Evolutionary conservation across 2,329 filamentous ascomycete genomes (phyloP), one percentile per base, ranked within the genome.

Genomic region (Didymella exigua): DNA sequence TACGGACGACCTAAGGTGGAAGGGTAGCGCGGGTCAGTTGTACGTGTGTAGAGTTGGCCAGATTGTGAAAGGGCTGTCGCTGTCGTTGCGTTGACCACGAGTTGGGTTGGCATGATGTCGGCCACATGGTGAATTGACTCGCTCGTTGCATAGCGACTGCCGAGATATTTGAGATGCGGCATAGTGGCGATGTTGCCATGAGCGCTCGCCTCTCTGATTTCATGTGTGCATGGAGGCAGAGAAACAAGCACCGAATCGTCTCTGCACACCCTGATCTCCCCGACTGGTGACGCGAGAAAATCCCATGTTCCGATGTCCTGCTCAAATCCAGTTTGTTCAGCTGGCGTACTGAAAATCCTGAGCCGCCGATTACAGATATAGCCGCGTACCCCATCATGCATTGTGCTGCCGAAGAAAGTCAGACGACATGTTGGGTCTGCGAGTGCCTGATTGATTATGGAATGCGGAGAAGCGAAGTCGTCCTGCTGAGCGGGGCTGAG

Each of bases 11-110:
- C 70, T 1, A 70, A 49, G 33, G 60, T 63, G 16, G 59, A 54
- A 2, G 66, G 60, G 41, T 66, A 73, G 5, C 71, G 63, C 1
- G 59, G 49, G 18, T 73, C 69, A 2, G 37, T 33, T 1, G 64
- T 63, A 14, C 50, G 60, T 4, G 70, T 72, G 42, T 64, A 61
- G 6, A 71, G 55, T 21, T 46, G 46, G 9, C 61, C 66, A 8
- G 41, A 11, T 2, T 21, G 24, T n/a, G 59, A 50, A 10, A 73
- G 34, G 1, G 59, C 59, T 5, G 63, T 67, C 31, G 59, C 44
- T 2, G 68, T 67, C 6, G 69, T 71, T 23, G 62, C 61, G 30
- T 68, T 69, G 3, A 55, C 24, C 2, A 50, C 46, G 7, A 55
- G 42, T 11, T 47, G 46, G 3, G 13, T 24, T 7, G 56, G 59